Conservation (phyloP, 2,329 filamentous ascomycete genomes). For the Drechslerella coelobrocha region DNA sequence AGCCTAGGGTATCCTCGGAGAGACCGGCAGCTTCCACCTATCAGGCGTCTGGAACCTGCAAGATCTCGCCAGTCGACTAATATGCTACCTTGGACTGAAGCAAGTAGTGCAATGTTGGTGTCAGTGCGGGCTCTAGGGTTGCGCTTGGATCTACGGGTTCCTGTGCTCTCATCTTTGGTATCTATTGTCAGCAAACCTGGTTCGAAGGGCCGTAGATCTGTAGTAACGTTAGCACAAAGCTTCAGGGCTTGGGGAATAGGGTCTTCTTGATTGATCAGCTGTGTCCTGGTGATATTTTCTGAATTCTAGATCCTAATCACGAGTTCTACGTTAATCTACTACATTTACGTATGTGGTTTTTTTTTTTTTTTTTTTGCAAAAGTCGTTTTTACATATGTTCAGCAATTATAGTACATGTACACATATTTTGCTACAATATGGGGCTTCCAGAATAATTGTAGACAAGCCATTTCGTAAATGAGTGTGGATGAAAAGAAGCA, state of each 20-base stretch:
- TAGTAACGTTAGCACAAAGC: no score
- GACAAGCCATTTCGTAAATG: neutral
- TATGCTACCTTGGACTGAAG: no score
- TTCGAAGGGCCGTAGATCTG: no score
- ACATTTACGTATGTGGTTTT: neutral
- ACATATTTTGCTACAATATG: neutral
- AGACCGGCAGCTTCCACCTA: neutral
- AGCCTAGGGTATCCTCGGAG: neutral
- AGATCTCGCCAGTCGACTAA: neutral
- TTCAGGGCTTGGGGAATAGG: no score
- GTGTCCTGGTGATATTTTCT: no score
- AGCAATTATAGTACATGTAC: slow-evolving; percentile 1
- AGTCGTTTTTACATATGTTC: neutral
- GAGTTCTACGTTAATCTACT: neutral
- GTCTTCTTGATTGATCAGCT: no score
- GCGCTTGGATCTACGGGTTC: no score
- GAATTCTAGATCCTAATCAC: no score
- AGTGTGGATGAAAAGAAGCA: neutral
- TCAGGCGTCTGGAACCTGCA: neutral
- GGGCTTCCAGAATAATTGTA: neutral
- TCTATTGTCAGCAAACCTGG: no score
- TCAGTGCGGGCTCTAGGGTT: no score
- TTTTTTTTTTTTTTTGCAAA: neutral
- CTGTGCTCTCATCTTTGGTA: no score
- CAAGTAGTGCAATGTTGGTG: no score